Evolutionary conservation across 768 basidiomycete species (phyloP).

Genomic region (Russula earlei): DNA sequence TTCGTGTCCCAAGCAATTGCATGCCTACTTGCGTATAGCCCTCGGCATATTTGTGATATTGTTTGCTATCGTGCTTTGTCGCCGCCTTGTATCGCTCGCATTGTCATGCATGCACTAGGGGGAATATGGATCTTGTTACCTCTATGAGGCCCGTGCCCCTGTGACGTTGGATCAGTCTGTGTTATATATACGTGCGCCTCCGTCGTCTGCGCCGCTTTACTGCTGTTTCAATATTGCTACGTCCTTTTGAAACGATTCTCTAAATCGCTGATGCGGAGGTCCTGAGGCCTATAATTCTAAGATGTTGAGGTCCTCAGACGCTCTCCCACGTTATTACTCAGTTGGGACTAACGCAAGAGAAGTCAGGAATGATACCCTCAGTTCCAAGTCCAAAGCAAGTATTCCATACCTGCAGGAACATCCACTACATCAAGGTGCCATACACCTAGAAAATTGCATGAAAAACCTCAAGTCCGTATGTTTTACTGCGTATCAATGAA

Average conservation of each 20-base stretch:
- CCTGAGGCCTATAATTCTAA: background rate
- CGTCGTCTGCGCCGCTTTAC: background rate
- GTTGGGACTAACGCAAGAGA: background rate
- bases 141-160: background rate
- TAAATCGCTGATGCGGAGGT: background rate
- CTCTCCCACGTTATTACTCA: background rate
- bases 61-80: background rate
- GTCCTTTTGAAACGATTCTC: background rate
- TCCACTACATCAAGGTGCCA: constrained; percentile 39
- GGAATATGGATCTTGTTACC: background rate
- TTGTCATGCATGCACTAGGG: background rate
- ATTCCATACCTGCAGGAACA: constrained; percentile 32
- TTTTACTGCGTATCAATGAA: too few relatives aligned
- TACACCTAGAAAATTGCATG: too few relatives aligned
- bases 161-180: background rate
- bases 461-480: too few relatives aligned
- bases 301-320: background rate
- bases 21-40: background rate
- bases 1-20: background rate
- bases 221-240: background rate
- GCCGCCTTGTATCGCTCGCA: background rate
- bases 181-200: background rate
- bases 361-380: background rate
- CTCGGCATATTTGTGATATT: background rate
- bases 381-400: too few relatives aligned